Base-by-base conservation (phyloP, 78 protist genomes). In the Dictyostelium intermedium region DNA sequence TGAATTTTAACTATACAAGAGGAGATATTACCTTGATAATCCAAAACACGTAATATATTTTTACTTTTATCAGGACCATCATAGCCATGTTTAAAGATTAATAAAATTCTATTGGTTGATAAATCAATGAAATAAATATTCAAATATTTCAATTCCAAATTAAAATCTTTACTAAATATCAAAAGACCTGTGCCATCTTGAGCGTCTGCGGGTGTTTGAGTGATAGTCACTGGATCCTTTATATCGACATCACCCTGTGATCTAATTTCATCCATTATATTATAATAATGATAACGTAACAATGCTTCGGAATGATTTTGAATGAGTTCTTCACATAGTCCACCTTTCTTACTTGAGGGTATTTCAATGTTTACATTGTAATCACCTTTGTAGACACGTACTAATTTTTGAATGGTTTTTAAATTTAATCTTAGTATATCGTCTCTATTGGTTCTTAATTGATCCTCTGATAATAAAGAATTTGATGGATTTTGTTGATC, bases 21-120 rank as follows among this genome's bases (percentile, higher is more conserved):
- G n/a, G 85, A 80, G n/a, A 80, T 80, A 37, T 53, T 80, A 80
- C 85, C 85, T 30, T 80, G 73, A 32, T 80, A 56, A 50, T 80
- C 85, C 32, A 80, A 80, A 13, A 80, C 70, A n/a, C 85, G 50
- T 11, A 80, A 11, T 47, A 80, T 50, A 50, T 80, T 80, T 53
- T 53, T 80, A 20, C n/a, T 14, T 30, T 80, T 80, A 37, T 80
- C 47, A 0, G 32, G 27, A 50, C 47, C 47, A 41, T 80, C 85
- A 18, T 23, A 23, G 2, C 85, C 85, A 80, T 80, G 85, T 80
- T 50, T 80, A 13, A 80, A 80, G 35, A 56, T 25, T 27, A 80
- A 80, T 14, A 80, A 13, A 7, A 80, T 80, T 27, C 25, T 25
- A 50, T 50, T 50, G 5, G 39, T 80, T n/a, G 32, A 50, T 1